Conservation (phyloP, 2,329 filamentous ascomycete genomes). For the Talaromyces pinophilus region DNA sequence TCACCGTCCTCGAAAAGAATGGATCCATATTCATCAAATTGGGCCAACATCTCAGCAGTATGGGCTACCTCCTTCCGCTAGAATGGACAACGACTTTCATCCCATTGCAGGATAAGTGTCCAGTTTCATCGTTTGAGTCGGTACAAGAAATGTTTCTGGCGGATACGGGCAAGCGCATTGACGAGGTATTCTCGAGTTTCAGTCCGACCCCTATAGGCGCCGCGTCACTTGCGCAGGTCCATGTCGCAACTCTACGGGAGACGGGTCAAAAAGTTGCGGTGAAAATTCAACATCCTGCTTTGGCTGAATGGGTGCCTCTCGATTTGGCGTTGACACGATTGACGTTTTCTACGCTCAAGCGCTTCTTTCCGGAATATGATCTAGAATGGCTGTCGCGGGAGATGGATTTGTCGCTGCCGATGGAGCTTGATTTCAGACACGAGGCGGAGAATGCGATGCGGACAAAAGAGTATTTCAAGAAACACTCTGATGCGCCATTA, state of each 20-base stretch:
- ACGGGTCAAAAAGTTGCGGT: constrained; percentile 87
- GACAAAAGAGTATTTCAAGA: constrained; percentile 77
- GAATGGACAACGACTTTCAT: constrained; percentile 98
- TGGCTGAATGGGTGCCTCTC: constrained; percentile 86
- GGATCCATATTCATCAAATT: constrained; percentile 98
- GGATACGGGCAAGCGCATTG: constrained; percentile 78
- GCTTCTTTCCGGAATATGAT: constrained; percentile 96
- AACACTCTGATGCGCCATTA: constrained; percentile 72
- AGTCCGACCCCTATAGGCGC: constrained; percentile 79
- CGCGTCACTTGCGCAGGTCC: constrained; percentile 91
- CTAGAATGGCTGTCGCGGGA: constrained; percentile 92
- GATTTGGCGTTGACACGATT: constrained; percentile 85
- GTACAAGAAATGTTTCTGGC: constrained; percentile 81
- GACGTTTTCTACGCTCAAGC: constrained; percentile 85
- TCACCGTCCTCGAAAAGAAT: constrained; percentile 88
- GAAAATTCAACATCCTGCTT: constrained; percentile 88
- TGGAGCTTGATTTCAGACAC: constrained; percentile 84
- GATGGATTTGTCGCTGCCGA: constrained; percentile 86
- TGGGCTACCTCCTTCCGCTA: constrained; percentile 87
- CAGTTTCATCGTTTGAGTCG: constrained; percentile 83
- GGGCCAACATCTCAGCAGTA: constrained; percentile 90
- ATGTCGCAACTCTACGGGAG: constrained; percentile 79
- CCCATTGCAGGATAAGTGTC: constrained; percentile 92
- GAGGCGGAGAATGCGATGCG: constrained; percentile 83
- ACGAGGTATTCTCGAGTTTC: constrained; percentile 85